These are phyloP conservation scores for Staphylotrichum longicolle DNA, from an alignment of 495 filamentous ascomycete genomes.

Conservation along the genomic window DNA sequence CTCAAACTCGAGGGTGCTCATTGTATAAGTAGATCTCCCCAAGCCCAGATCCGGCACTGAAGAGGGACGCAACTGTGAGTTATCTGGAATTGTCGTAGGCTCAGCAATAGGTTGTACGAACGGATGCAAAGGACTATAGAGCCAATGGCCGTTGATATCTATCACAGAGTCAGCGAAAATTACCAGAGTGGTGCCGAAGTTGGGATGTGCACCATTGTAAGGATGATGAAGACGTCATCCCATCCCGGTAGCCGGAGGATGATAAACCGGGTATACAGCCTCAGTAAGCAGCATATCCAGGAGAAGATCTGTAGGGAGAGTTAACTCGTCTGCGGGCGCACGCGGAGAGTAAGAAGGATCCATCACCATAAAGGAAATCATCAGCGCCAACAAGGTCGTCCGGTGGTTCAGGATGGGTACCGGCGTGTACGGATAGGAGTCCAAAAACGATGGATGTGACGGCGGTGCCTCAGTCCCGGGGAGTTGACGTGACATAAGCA, in stretches of 20 bases:
- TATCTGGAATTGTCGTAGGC: too few relatives aligned
- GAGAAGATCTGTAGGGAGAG: not conserved
- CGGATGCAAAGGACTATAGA: too few relatives aligned
- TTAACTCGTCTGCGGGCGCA: not conserved
- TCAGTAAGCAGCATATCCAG: not conserved
- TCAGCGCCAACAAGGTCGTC: not conserved
- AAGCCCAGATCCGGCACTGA: too few relatives aligned
- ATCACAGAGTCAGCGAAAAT: too few relatives aligned
- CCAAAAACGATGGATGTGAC: not conserved
- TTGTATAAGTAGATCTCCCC: too few relatives aligned
- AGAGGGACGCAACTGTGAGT: too few relatives aligned
- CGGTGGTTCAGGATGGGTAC: slow-evolving; percentile 4
- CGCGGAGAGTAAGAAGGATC: not conserved
- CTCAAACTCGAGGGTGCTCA: too few relatives aligned
- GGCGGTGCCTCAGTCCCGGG: too few relatives aligned
- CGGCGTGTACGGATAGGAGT: not conserved
- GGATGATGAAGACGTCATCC: not conserved
- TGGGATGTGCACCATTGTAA: not conserved
- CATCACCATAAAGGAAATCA: slow-evolving; percentile 2
- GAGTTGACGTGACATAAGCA: too few relatives aligned
- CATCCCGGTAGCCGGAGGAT: not conserved
- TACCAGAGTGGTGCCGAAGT: too few relatives aligned
- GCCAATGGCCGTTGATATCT: too few relatives aligned
- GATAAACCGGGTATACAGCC: not conserved
- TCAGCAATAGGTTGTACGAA: too few relatives aligned